Conservation (phyloP, 768 basidiomycete species). For the Kwoniella dendrophila region DNA sequence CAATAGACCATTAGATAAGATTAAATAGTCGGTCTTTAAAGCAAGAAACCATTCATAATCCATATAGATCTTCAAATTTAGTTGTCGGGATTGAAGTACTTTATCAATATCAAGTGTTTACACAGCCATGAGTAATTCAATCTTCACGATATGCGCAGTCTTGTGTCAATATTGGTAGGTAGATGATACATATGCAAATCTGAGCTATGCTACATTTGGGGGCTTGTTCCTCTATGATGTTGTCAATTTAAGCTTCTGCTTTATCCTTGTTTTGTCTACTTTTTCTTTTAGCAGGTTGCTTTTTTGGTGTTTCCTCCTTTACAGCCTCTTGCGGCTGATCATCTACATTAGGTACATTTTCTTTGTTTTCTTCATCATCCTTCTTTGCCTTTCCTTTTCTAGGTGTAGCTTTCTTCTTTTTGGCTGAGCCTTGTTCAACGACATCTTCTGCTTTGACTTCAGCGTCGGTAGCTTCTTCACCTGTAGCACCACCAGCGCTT, state of each 20-base stretch:
- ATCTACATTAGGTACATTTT: constrained; percentile 14
- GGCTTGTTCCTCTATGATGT: not conserved
- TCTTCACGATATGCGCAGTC: too few relatives aligned
- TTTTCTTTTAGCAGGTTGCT: constrained; percentile 15
- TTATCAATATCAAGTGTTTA: too few relatives aligned
- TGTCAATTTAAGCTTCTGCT: not conserved
- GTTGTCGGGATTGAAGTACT: too few relatives aligned
- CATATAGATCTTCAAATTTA: too few relatives aligned
- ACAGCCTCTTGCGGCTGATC: constrained; percentile 6
- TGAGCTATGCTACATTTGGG: constrained; percentile 2
- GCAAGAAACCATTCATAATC: not conserved
- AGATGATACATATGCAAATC: not conserved
- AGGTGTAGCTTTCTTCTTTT: constrained; percentile 4
- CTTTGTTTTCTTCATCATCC: constrained; percentile 22
- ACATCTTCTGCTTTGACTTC: not conserved
- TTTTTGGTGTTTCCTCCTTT: not conserved
- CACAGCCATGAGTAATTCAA: too few relatives aligned
- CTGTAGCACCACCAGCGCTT: constrained; percentile 1
- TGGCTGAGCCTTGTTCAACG: constrained; percentile 7
- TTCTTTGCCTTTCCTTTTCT: constrained; percentile 9
- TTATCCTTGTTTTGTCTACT: constrained; percentile 16
- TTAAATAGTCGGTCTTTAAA: constrained; percentile 69
- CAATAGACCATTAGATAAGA: constrained; percentile 85
- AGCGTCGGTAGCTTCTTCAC: not conserved
- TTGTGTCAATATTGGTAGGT: not conserved